A percentile compares a stretch with the other conserved stretches of the same genome.
These are phyloP conservation scores for Cryptosporidium sp. DNA, from an alignment of 169 alveolate species.

Conservation along the genomic window DNA sequence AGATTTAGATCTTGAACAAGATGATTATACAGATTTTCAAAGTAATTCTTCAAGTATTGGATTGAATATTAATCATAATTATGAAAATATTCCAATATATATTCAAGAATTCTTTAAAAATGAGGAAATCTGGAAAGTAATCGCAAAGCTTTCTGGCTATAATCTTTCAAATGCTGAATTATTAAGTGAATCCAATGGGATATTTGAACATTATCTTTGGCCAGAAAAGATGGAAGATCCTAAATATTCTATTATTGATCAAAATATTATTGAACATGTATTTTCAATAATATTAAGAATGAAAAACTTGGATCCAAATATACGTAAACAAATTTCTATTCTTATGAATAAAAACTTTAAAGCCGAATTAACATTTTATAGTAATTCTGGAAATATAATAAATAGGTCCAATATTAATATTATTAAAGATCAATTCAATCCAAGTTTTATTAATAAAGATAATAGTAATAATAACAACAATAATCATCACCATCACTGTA, in stretches of 20 bases:
- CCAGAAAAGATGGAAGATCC: conserved; percentile 70
- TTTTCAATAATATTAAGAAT: not conserved
- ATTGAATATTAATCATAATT: not conserved
- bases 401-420: conserved; percentile 25
- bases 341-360: conserved; percentile 7
- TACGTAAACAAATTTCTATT: conserved; percentile 17
- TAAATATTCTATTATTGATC: not conserved
- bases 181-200: conserved; percentile 16
- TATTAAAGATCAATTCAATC: not conserved
- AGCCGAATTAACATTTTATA: conserved; percentile 61
- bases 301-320: not conserved
- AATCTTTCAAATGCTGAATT: conserved; percentile 64
- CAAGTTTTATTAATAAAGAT: not conserved
- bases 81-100: not conserved
- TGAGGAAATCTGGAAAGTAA: conserved; percentile 32
- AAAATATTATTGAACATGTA: not conserved
- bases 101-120: conserved; percentile 55
- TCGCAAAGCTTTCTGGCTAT: conserved; percentile 62
- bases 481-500: no score
- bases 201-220: conserved; percentile 51
- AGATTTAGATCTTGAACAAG: conserved; percentile 2
- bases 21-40: not conserved
- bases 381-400: conserved; percentile 17
- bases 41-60: not conserved
- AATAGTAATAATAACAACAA: not conserved